Conservation (phyloP, 306 rosid genomes). For the Medicago lupulina region DNA sequence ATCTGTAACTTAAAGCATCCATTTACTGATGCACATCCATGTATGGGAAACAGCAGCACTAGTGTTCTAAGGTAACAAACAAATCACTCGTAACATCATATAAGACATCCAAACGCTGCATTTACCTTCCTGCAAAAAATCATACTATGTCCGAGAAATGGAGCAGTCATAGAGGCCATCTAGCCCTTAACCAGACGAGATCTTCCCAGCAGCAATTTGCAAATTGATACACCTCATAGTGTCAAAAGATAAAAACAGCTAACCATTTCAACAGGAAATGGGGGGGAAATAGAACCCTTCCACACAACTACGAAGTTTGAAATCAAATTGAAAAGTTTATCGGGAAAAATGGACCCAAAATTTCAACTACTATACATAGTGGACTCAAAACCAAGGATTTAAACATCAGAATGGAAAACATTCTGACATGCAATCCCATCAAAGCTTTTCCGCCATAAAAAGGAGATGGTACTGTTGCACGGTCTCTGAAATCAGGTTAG, state of each 20-base stretch:
- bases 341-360: slow-evolving; percentile 45
- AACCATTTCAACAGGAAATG: slow-evolving; percentile 51
- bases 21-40: slow-evolving; percentile 61
- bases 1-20: slow-evolving; percentile 47
- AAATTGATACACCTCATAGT: slow-evolving; percentile 90
- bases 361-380: slow-evolving; percentile 49
- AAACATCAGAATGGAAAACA: slow-evolving; percentile 60
- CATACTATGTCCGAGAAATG: slow-evolving; percentile 95
- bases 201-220: slow-evolving; percentile 99
- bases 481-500: slow-evolving; percentile 80
- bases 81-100: slow-evolving; percentile 92
- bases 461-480: slow-evolving; percentile 85
- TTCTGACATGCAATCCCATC: slow-evolving; percentile 75
- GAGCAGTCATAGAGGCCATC: slow-evolving; percentile 99
- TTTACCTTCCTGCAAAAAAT: slow-evolving; percentile 97
- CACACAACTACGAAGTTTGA: slow-evolving; percentile 63
- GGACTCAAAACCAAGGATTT: slow-evolving; percentile 66
- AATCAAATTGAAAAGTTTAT: slow-evolving; percentile 46
- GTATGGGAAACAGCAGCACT: slow-evolving; percentile 68
- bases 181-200: slow-evolving; percentile 96
- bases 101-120: slow-evolving; percentile 97
- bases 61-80: slow-evolving; percentile 73
- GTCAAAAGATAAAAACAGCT: slow-evolving; percentile 80
- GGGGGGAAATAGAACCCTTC: slow-evolving; percentile 48
- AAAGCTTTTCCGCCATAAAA: slow-evolving; percentile 80